A percentile compares a stretch with the other conserved stretches of the same genome.
These are phyloP conservation scores for Pichia sp. DNA, from an alignment of 1,139 yeast species.

Conservation along the genomic window DNA sequence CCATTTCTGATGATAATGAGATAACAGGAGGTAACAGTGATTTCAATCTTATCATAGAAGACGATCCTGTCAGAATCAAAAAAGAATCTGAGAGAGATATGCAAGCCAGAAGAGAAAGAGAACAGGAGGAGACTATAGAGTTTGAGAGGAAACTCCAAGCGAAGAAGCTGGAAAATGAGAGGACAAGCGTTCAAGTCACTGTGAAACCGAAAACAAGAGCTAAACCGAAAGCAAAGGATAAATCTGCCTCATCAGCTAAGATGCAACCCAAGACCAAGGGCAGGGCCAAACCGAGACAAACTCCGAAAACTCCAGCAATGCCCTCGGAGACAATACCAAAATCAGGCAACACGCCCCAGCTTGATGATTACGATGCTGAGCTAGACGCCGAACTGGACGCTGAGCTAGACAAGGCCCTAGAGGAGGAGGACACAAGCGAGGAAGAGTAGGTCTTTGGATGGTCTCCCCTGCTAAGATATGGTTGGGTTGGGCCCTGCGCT, in stretches of 20 bases:
- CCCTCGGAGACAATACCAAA: background rate
- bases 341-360: background rate
- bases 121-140: background rate
- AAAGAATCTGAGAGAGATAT: constrained; percentile 6
- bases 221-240: background rate
- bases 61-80: constrained; percentile 12
- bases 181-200: too few species aligned
- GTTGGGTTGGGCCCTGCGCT: too few species aligned
- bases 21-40: constrained; percentile 6
- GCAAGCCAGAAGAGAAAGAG: constrained; percentile 1
- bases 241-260: background rate
- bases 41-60: constrained; percentile 19
- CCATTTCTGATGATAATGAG: constrained; percentile 4
- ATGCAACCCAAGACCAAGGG: background rate
- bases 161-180: too few species aligned
- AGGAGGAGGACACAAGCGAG: constrained; percentile 23
- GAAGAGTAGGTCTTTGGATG: constrained; percentile 18
- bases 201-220: background rate
- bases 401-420: constrained; percentile 21
- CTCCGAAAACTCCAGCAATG: background rate
- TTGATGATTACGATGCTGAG: constrained; percentile 5
- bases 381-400: constrained; percentile 18
- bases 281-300: background rate
- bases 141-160: too few species aligned
- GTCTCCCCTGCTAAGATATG: too few species aligned